Conservation (phyloP, 768 basidiomycete genomes). For the Peribolospora baueri region DNA sequence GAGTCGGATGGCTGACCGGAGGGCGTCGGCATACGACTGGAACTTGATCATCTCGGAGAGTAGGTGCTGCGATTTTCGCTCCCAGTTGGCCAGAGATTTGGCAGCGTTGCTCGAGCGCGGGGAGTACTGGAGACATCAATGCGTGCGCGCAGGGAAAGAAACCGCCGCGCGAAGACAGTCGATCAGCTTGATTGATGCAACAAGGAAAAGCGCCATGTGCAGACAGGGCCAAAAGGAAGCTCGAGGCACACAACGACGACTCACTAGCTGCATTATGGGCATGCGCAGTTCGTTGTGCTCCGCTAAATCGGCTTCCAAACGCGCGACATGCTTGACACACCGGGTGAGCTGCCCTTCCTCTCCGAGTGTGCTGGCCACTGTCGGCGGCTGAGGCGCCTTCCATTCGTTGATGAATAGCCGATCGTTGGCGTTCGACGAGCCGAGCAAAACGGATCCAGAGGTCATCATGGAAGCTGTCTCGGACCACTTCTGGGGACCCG, state of each 20-base stretch:
- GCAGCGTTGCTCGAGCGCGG: slow-evolving; percentile 44
- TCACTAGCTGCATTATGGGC: slow-evolving; percentile 57
- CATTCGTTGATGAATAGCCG: slow-evolving; percentile 67
- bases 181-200: slow-evolving; percentile 2
- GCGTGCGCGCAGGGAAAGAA: too few relatives aligned
- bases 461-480: not conserved
- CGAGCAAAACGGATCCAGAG: not conserved
- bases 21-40: slow-evolving; percentile 74
- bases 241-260: slow-evolving; percentile 6
- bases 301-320: slow-evolving; percentile 53
- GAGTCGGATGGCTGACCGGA: slow-evolving; percentile 56
- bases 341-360: slow-evolving; percentile 86
- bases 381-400: slow-evolving; percentile 70
- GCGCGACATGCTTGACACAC: slow-evolving; percentile 50
- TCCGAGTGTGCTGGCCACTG: slow-evolving; percentile 58
- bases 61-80: slow-evolving; percentile 67
- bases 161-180: too few relatives aligned
- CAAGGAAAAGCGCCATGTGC: not conserved
- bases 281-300: slow-evolving; percentile 58
- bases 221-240: not conserved
- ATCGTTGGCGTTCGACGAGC: slow-evolving; percentile 26
- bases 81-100: slow-evolving; percentile 53
- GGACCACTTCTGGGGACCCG: too few relatives aligned
- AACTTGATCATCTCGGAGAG: slow-evolving; percentile 87
- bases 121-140: slow-evolving; percentile 36